Conservation (phyloP, 495 filamentous ascomycete genomes). For the Aspergillus heteromorphus region DNA sequence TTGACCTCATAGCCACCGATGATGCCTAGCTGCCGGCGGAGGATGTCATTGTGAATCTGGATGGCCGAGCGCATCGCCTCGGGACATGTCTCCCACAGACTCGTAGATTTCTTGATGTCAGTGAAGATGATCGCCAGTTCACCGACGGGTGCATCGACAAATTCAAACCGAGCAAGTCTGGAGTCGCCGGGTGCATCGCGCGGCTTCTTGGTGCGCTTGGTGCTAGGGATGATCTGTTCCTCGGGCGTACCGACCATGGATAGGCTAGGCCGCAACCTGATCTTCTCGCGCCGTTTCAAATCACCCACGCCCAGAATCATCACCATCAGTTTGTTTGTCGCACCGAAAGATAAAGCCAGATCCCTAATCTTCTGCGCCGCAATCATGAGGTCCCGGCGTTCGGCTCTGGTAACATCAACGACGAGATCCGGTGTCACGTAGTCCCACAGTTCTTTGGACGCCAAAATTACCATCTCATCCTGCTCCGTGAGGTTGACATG, state of each 20-base stretch:
- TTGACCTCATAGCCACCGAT: slow-evolving; percentile 99
- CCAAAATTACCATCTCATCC: slow-evolving; percentile 90
- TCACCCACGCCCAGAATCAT: slow-evolving; percentile 94
- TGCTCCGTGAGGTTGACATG: slow-evolving; percentile 77
- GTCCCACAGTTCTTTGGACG: slow-evolving; percentile 91
- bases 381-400: slow-evolving; percentile 84
- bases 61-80: slow-evolving; percentile 93
- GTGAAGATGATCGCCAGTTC: slow-evolving; percentile 94
- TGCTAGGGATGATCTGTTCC: slow-evolving; percentile 59
- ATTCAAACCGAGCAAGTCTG: slow-evolving; percentile 75
- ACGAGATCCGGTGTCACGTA: slow-evolving; percentile 81
- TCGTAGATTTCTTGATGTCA: slow-evolving; percentile 97
- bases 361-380: slow-evolving; percentile 95
- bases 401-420: slow-evolving; percentile 83
- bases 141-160: slow-evolving; percentile 84
- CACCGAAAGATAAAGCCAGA: slow-evolving; percentile 90
- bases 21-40: slow-evolving; percentile 86
- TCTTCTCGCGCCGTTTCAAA: slow-evolving; percentile 73
- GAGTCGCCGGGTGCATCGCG: slow-evolving; percentile 73
- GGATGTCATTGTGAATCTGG: slow-evolving; percentile 90
- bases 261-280: slow-evolving; percentile 67
- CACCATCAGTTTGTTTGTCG: slow-evolving; percentile 93
- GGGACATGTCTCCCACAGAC: slow-evolving; percentile 94
- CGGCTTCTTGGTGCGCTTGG: slow-evolving; percentile 57
- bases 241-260: slow-evolving; percentile 67